Evolutionary conservation across 202 grass and related monocot species (phyloP).

Genomic region (Brachypodium distachyon): DNA sequence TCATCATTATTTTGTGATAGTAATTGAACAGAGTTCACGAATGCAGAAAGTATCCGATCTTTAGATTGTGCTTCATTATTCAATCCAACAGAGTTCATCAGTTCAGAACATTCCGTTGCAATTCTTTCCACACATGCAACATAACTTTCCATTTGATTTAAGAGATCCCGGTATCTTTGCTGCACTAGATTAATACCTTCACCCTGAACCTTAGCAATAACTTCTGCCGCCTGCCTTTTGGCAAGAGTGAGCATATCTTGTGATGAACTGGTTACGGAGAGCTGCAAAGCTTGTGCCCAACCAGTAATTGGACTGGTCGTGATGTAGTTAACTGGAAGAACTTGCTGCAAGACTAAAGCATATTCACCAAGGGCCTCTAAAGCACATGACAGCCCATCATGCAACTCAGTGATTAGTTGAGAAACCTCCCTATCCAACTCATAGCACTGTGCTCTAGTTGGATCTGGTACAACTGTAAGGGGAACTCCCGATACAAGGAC

Average conservation of each 20-base stretch:
- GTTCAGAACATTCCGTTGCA: constrained; percentile 60
- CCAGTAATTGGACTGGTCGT: constrained; percentile 72
- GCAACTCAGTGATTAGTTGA: constrained; percentile 70
- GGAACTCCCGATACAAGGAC: constrained; percentile 78
- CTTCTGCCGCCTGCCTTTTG: constrained; percentile 69
- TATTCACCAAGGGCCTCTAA: constrained; percentile 67
- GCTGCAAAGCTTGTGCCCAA: constrained; percentile 90
- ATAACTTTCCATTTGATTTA: constrained; percentile 76
- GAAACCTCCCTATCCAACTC: constrained; percentile 91
- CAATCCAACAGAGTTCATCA: constrained; percentile 74
- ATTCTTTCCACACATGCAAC: constrained; percentile 64
- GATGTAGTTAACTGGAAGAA: constrained; percentile 76
- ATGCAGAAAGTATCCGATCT: constrained; percentile 58
- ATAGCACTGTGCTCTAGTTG: constrained; percentile 73
- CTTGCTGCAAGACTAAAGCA: constrained; percentile 65
- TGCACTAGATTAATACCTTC: constrained; percentile 68
- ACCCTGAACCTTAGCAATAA: constrained; percentile 74
- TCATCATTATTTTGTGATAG: constrained; percentile 39
- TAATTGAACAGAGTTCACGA: constrained; percentile 76
- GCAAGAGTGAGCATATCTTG: constrained; percentile 83
- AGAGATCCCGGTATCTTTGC: constrained; percentile 72
- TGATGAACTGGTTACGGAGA: constrained; percentile 60
- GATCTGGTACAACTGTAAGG: constrained; percentile 90
- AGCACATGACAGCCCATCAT: constrained; percentile 62
- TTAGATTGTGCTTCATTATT: constrained; percentile 71